These are phyloP conservation scores for Phytophthora nicotianae DNA, from an alignment of 352 stramenopile genomes.

Conservation along the genomic window DNA sequence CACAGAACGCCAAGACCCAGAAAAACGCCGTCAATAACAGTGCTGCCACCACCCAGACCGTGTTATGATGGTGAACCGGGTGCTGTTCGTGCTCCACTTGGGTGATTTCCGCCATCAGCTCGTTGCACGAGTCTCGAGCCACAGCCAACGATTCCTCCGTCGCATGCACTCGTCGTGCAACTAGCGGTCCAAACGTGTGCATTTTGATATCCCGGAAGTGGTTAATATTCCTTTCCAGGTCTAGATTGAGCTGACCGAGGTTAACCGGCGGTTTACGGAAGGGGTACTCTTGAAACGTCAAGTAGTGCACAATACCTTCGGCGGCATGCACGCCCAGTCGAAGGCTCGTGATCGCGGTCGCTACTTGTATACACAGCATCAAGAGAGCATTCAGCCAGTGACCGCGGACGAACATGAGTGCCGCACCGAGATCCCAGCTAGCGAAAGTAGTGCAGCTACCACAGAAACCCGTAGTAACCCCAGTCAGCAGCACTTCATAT, in stretches of 20 bases:
- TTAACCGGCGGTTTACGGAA: slow-evolving; percentile 56
- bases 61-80: slow-evolving; percentile 37
- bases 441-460: slow-evolving; percentile 73
- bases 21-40: slow-evolving; percentile 40
- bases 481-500: slow-evolving; percentile 55
- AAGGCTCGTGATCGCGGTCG: slow-evolving; percentile 49
- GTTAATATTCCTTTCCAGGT: slow-evolving; percentile 55
- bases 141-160: slow-evolving; percentile 51
- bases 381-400: slow-evolving; percentile 55
- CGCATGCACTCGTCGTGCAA: slow-evolving; percentile 43
- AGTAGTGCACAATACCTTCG: slow-evolving; percentile 50
- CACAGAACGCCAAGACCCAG: slow-evolving; percentile 53
- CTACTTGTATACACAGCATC: slow-evolving; percentile 53
- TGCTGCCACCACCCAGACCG: slow-evolving; percentile 29
- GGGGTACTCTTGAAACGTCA: slow-evolving; percentile 46
- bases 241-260: slow-evolving; percentile 53
- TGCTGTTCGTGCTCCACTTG: slow-evolving; percentile 59
- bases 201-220: slow-evolving; percentile 51
- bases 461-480: slow-evolving; percentile 72
- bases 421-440: slow-evolving; percentile 57
- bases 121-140: slow-evolving; percentile 46
- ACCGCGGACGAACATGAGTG: slow-evolving; percentile 55
- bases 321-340: slow-evolving; percentile 48
- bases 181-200: slow-evolving; percentile 49
- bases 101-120: slow-evolving; percentile 48